A percentile compares a stretch with the other conserved stretches of the same genome.
phyloP scores from a whole-genome alignment of 306 rosid species.

The Begonia peltatifolia region DNA sequence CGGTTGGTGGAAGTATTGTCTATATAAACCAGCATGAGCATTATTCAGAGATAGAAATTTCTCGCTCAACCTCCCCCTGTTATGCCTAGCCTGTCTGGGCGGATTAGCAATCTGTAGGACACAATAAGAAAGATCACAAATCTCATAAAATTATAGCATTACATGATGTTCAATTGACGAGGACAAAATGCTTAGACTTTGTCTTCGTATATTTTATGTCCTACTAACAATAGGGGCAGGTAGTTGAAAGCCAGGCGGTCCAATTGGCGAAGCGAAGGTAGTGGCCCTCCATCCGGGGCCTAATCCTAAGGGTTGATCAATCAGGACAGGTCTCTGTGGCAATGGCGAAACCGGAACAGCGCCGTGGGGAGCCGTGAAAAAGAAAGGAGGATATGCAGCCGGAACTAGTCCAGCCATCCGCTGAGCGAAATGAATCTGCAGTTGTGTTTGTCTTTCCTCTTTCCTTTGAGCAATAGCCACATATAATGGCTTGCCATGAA shows the following conservation, averaged over 20 bases:
- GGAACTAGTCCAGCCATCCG: slow-evolving; percentile 39
- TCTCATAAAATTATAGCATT: too few relatives aligned
- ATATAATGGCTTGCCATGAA: slow-evolving; percentile 69
- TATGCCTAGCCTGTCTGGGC: slow-evolving; percentile 56
- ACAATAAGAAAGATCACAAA: slow-evolving; percentile 1
- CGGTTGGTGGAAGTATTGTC: slow-evolving; percentile 29
- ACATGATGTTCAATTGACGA: too few relatives aligned
- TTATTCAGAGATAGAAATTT: slow-evolving; percentile 34
- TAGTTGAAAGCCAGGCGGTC: slow-evolving; percentile 44
- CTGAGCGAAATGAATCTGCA: slow-evolving; percentile 58
- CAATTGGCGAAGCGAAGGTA: slow-evolving; percentile 37
- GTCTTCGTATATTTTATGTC: too few relatives aligned
- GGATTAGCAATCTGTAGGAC: slow-evolving; percentile 37
- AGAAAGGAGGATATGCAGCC: slow-evolving; percentile 64
- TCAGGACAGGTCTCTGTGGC: slow-evolving; percentile 41
- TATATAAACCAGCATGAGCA: slow-evolving; percentile 18
- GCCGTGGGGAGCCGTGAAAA: slow-evolving; percentile 40
- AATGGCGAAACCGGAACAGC: slow-evolving; percentile 30
- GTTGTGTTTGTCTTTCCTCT: slow-evolving; percentile 67
- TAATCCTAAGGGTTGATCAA: slow-evolving; percentile 44
- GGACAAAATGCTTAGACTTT: too few relatives aligned
- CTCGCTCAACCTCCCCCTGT: slow-evolving; percentile 63
- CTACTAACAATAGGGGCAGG: slow-evolving; percentile 39
- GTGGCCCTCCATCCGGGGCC: slow-evolving; percentile 64
- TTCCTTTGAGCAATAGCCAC: slow-evolving; percentile 84